phyloP scores from a whole-genome alignment of 2,329 filamentous ascomycete genomes.

The Cladosporium sp. region DNA sequence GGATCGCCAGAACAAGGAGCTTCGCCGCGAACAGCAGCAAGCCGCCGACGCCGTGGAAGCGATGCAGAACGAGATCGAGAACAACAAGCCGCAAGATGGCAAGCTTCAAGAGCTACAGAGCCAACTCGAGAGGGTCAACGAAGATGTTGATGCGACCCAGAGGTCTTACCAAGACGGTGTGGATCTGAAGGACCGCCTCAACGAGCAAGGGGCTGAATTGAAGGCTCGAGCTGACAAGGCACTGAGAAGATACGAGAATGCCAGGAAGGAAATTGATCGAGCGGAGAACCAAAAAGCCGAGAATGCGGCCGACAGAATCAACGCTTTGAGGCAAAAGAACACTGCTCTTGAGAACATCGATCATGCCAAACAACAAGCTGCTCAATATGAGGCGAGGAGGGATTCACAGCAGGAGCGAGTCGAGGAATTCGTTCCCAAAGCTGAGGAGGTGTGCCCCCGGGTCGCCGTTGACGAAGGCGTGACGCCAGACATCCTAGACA shows the following conservation, averaged over 20 bases:
- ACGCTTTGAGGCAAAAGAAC: conserved; percentile 41
- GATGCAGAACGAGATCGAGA: conserved; percentile 62
- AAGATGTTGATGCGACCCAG: conserved; percentile 40
- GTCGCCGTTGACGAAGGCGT: conserved; percentile 29
- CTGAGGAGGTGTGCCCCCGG: conserved; percentile 21
- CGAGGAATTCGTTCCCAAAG: conserved; percentile 22
- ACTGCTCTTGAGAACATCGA: conserved; percentile 33
- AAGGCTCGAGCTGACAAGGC: conserved; percentile 32
- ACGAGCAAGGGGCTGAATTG: conserved; percentile 29
- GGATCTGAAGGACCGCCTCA: conserved; percentile 41
- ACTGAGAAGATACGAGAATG: conserved; percentile 25
- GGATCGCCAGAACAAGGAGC: conserved; percentile 40
- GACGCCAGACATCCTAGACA: conserved; percentile 30
- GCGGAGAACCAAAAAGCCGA: conserved; percentile 31
- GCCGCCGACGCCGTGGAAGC: conserved; percentile 61
- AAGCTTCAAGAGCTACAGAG: conserved; percentile 39
- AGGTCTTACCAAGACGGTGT: conserved; percentile 48
- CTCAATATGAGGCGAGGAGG: conserved; percentile 25
- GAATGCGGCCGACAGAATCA: conserved; percentile 28
- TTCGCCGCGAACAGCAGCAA: conserved; percentile 50
- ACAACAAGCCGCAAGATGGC: conserved; percentile 59
- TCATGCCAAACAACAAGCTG: conserved; percentile 28
- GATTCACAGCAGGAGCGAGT: conserved; percentile 28
- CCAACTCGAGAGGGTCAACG: conserved; percentile 54
- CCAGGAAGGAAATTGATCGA: too few relatives aligned